phyloP scores from a whole-genome alignment of 2,329 filamentous ascomycete species.

The Pseudocercospora eumusae region DNA sequence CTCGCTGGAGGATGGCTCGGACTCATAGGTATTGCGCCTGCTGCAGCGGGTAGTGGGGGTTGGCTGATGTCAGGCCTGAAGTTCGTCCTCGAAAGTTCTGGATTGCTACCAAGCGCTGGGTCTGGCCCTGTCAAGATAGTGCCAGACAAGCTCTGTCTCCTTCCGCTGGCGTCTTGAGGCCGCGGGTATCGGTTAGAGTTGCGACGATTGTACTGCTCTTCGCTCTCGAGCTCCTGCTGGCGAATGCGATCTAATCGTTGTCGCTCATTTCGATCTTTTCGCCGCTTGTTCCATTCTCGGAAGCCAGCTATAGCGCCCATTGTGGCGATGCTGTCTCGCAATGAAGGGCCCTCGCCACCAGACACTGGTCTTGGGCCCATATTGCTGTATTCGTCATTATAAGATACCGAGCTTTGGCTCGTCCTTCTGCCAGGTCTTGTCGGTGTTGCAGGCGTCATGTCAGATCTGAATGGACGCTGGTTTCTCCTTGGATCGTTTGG shows the following conservation, averaged over 20 bases:
- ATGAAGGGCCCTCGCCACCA: constrained; percentile 36
- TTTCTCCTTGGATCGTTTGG: constrained; percentile 38
- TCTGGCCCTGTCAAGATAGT: constrained; percentile 41
- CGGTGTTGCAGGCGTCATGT: constrained; percentile 39
- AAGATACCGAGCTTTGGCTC: constrained; percentile 44
- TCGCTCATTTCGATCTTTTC: constrained; percentile 60
- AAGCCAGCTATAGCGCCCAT: constrained; percentile 39
- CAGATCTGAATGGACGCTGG: constrained; percentile 21
- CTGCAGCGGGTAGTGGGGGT: constrained; percentile 40
- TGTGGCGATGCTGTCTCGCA: constrained; percentile 52
- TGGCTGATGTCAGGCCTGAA: constrained; percentile 35
- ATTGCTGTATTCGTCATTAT: constrained; percentile 39
- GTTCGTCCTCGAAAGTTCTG: constrained; percentile 45
- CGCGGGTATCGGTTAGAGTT: constrained; percentile 36
- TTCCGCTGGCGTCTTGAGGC: constrained; percentile 32
- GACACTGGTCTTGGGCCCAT: constrained; percentile 23
- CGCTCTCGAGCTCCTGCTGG: constrained; percentile 50
- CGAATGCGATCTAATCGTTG: constrained; percentile 60
- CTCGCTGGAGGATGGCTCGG: constrained; percentile 13
- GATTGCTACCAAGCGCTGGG: constrained; percentile 48
- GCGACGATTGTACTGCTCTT: constrained; percentile 41
- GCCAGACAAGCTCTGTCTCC: constrained; percentile 35
- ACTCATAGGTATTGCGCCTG: constrained; percentile 31
- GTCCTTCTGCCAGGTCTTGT: constrained; percentile 40
- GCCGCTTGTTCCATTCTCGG: constrained; percentile 50